These are phyloP conservation scores for Chlorociboria aeruginascens DNA, from an alignment of 495 filamentous ascomycete species.

Conservation along the genomic window DNA sequence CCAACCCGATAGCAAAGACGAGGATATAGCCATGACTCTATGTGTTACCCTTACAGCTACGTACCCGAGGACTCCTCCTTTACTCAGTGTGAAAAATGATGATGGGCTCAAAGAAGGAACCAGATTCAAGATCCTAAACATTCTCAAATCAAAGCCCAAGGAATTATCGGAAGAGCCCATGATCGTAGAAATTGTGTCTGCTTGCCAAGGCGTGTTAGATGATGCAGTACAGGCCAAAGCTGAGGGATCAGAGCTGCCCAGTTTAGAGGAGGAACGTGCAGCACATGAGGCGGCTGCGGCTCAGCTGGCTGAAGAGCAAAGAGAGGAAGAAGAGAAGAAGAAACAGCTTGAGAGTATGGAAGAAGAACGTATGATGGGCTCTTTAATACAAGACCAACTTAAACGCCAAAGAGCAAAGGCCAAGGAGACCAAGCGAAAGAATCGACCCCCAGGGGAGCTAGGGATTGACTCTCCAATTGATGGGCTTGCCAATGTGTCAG, in stretches of 20 bases:
- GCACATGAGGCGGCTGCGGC: conserved; percentile 43
- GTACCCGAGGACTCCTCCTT: conserved; percentile 79
- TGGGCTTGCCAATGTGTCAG: conserved; percentile 18
- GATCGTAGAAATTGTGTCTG: conserved; percentile 76
- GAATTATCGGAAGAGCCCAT: conserved; percentile 54
- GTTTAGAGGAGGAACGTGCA: conserved; percentile 80
- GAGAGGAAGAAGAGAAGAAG: conserved; percentile 33
- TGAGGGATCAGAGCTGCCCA: conserved; percentile 62
- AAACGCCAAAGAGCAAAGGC: conserved; percentile 47
- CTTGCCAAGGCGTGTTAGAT: conserved; percentile 78
- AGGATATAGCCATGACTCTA: conserved; percentile 50
- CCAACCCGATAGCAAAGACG: conserved; percentile 45
- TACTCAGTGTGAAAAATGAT: conserved; percentile 56
- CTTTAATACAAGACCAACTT: conserved; percentile 67
- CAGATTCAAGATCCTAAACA: conserved; percentile 53
- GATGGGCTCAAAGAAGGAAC: conserved; percentile 49
- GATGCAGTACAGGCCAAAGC: conserved; percentile 67
- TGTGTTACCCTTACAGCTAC: conserved; percentile 70
- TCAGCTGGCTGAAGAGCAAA: conserved; percentile 35
- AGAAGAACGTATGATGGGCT: conserved; percentile 47
- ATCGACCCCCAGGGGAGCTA: conserved; percentile 19
- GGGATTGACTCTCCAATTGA: conserved; percentile 26
- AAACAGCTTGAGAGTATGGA: conserved; percentile 49
- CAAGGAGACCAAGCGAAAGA: conserved; percentile 36
- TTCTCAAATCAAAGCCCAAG: conserved; percentile 58